Conservation (phyloP, 2,329 filamentous ascomycete species). For the Fusarium acutatum region DNA sequence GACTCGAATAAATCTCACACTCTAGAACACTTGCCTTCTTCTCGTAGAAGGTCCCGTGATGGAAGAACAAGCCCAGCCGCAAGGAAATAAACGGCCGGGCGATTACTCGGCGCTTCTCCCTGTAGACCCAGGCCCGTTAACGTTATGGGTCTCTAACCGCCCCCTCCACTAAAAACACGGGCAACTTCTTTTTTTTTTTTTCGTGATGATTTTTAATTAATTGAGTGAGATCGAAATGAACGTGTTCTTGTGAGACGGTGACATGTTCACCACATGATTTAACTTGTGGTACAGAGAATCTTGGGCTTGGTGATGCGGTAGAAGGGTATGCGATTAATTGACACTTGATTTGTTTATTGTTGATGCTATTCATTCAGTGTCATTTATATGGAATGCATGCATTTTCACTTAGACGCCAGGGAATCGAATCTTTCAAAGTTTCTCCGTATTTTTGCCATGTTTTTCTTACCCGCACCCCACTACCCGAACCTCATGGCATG, state of each 20-base stretch:
- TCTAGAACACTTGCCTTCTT: slow-evolving; percentile 8
- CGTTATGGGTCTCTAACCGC: slow-evolving; percentile 37
- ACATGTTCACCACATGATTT: slow-evolving; percentile 6
- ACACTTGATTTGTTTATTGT: not conserved
- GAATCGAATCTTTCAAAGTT: not conserved
- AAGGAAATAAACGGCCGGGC: slow-evolving; percentile 42
- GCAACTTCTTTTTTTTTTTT: not conserved
- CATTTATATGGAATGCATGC: not conserved
- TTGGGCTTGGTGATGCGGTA: not conserved
- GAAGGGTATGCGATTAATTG: not conserved
- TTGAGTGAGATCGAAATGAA: not conserved
- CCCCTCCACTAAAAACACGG: slow-evolving; percentile 15
- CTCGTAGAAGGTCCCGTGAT: slow-evolving; percentile 8
- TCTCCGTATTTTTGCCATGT: slow-evolving; percentile 12
- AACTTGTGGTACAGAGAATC: not conserved
- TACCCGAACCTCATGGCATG: not conserved
- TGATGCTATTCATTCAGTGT: not conserved
- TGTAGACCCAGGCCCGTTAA: slow-evolving; percentile 23
- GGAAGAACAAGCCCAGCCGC: not conserved
- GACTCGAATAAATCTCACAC: not conserved
- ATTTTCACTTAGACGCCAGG: not conserved
- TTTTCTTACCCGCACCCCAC: slow-evolving; percentile 6
- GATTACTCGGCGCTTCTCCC: slow-evolving; percentile 50
- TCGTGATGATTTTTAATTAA: not conserved
- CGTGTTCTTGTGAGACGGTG: not conserved